Percentiles rank a stretch among this genome's conserved stretches.
phyloP scores from a whole-genome alignment of 2,329 filamentous ascomycete species.

The Lasiodiplodia sp. region DNA sequence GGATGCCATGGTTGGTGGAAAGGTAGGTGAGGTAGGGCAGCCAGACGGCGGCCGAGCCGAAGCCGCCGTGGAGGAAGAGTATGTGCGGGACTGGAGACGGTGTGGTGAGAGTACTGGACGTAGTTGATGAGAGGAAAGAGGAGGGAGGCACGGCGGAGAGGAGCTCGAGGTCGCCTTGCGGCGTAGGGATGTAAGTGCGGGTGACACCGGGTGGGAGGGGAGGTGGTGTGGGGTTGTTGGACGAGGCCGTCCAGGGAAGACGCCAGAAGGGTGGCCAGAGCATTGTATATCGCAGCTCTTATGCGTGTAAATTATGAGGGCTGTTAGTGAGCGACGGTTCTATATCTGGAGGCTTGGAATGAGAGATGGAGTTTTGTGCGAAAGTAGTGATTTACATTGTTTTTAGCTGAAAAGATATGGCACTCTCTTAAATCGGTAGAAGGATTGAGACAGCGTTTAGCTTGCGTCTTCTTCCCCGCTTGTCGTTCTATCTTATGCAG shows the following conservation, averaged over 20 bases:
- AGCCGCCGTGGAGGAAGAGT: conserved; percentile 63
- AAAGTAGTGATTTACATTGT: not conserved
- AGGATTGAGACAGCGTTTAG: not conserved
- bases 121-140: not conserved
- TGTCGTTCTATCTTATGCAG: not conserved
- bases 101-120: conserved; percentile 18
- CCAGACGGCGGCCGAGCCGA: conserved; percentile 63
- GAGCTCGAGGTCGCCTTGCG: conserved; percentile 58
- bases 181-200: conserved; percentile 54
- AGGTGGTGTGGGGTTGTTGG: conserved; percentile 35
- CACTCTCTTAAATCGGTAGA: not conserved
- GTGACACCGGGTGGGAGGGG: conserved; percentile 53
- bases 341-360: not conserved
- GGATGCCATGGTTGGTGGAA: conserved; percentile 49
- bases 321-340: not conserved
- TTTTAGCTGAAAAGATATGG: not conserved
- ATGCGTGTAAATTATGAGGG: not conserved
- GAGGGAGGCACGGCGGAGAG: conserved; percentile 47
- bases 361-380: not conserved
- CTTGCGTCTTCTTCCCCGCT: conserved; percentile 6
- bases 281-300: conserved; percentile 31
- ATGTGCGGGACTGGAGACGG: conserved; percentile 48
- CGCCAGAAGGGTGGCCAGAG: conserved; percentile 39
- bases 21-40: conserved; percentile 60
- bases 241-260: conserved; percentile 40